Evolutionary conservation across 352 stramenopile species (phyloP), one percentile per base, ranked within the genome.

Genomic region (Pythium grandisporangium): DNA sequence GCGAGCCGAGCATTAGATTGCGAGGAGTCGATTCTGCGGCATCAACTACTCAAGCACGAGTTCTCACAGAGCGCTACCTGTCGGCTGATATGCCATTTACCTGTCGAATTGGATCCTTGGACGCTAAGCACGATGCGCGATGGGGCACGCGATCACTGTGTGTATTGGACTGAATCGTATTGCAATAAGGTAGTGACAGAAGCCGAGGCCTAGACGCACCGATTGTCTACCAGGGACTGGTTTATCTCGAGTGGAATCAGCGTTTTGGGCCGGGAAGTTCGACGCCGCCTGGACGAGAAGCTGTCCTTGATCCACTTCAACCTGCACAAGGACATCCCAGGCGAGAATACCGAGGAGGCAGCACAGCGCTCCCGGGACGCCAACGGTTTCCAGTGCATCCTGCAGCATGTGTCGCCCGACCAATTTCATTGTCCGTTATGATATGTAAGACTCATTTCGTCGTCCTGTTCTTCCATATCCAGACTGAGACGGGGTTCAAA

Each of bases 261-360:
- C 32, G 26, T 56, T 12, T 33, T 51, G 30, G 48, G 48, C 41
- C 51, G 48, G 48, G 34, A 37, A 6, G 48, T 51, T 17, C 20
- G 27, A 0, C 34, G 48, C 6, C 41, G 48, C 6, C 27, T 51
- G 4, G 48, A 56, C 29, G 20, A 17, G 14, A 12, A n/a, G 13
- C 40, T 27, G 8, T 14, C 11, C 14, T 42, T 16, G 2, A 37
- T 55, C n/a, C 30, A 55, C 6, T 58, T 58, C 26, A 22, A 34
- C n/a, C 27, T 58, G 19, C 13, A 38, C 25, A 58, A 58, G 38
- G 48, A 43, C 1, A 42, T 30, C 19, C 20, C 5, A 1, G 26
- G 34, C 2, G 12, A n/a, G 11, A 33, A 58, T 36, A 8, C 38
- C 16, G 25, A 44, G 2, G 22, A 38, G 3, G 6, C 46, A 11